A percentile compares a stretch with the other conserved stretches of the same genome.
Evolutionary conservation across 495 filamentous ascomycete species (phyloP).

Genomic region (Talaromyces borbonicus): DNA sequence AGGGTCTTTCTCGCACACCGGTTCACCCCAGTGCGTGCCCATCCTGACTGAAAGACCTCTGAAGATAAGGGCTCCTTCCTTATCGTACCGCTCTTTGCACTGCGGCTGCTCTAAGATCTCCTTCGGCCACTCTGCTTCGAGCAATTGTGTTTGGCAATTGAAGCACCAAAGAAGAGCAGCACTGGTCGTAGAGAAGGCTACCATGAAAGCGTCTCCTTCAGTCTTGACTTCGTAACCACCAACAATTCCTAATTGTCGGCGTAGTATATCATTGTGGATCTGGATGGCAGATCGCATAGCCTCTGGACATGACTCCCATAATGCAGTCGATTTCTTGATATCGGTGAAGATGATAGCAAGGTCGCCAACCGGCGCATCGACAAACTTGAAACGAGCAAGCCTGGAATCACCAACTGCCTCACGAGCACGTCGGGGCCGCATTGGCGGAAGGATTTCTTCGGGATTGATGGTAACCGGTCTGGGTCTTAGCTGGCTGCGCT

Average conservation of each 20-base stretch:
- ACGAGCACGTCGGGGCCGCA: conserved; percentile 51
- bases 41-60: conserved; percentile 89
- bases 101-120: conserved; percentile 83
- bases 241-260: conserved; percentile 82
- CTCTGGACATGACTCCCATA: conserved; percentile 94
- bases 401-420: conserved; percentile 72
- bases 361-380: conserved; percentile 81
- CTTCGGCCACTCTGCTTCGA: conserved; percentile 84
- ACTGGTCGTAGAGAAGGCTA: conserved; percentile 91
- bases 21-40: conserved; percentile 92
- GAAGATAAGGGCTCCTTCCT: conserved; percentile 84
- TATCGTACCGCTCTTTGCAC: conserved; percentile 70
- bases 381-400: conserved; percentile 76
- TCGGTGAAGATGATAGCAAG: conserved; percentile 95
- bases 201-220: conserved; percentile 99
- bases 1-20: conserved; percentile 89
- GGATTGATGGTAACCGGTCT: no score
- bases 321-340: conserved; percentile 93
- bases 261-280: conserved; percentile 91
- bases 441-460: conserved; percentile 57
- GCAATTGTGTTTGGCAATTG: conserved; percentile 76
- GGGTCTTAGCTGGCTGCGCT: no score
- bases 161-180: conserved; percentile 93
- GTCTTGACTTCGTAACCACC: conserved; percentile 99
- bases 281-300: conserved; percentile 95